phyloP scores from a whole-genome alignment of 1,284 basidiomycete species.

The Pseudozyma sp. region DNA sequence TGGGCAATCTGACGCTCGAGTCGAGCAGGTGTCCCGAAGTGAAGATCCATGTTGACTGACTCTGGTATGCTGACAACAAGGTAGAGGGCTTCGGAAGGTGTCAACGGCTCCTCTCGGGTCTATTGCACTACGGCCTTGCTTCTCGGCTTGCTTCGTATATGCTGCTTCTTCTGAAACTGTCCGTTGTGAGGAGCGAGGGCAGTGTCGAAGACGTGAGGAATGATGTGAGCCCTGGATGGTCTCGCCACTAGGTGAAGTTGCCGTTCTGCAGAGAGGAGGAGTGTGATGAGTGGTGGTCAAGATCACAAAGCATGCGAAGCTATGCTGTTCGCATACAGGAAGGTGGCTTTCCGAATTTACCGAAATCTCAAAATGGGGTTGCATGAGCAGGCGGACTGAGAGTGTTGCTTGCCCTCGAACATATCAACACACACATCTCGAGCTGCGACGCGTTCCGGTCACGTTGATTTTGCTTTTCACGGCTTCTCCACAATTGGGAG shows the following conservation, averaged over 20 bases:
- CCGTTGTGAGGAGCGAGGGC: background rate
- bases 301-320: background rate
- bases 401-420: background rate
- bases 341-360: background rate
- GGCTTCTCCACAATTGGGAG: constrained; percentile 4
- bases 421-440: constrained; percentile 8
- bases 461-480: constrained; percentile 24
- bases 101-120: background rate
- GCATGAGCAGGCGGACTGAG: background rate
- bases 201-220: background rate
- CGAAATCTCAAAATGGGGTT: background rate
- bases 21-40: constrained; percentile 51
- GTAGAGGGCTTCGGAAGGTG: background rate
- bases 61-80: background rate
- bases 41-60: constrained; percentile 36
- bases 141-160: background rate
- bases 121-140: background rate
- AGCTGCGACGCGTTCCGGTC: constrained; percentile 36
- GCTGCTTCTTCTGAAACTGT: background rate
- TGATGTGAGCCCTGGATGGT: too few relatives aligned
- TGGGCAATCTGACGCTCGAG: constrained; percentile 55
- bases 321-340: background rate
- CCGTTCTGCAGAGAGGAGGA: background rate
- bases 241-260: background rate
- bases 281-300: background rate